Base-by-base conservation (phyloP, 768 basidiomycete species). In the Phanerochaete sordida region DNA sequence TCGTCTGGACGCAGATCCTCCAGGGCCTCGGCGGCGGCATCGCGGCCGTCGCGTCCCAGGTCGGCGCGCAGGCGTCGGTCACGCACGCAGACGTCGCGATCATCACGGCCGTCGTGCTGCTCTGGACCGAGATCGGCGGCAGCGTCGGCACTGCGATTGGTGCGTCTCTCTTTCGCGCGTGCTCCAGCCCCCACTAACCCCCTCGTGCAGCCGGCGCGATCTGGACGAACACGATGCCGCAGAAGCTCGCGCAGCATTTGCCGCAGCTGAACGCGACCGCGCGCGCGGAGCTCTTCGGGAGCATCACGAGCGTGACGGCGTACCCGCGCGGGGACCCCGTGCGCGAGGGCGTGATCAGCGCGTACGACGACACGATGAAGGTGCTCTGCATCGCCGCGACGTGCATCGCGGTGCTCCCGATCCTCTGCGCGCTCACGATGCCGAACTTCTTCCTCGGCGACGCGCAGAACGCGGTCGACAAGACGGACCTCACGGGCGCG, bases 171-270 rank as follows among this genome's bases (percentile, higher is more conserved):
- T 35, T 35, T 35, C 33, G 33, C 33, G 33, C 33, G 33, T 13
- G 6, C 33, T 6, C 6, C 33, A 35, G 39, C 51, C 1, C 46
- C 37, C 19, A 50, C 47, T 39, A 28, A 15, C 5, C 51, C 15
- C 23, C 21, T 57, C 26, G 2, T 48, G 30, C 55, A 63, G 86
- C 86, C n/a, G 84, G 84, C 5, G 81, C 82, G 35, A 81, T 88
- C 61, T 88, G 86, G 84, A 80, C 81, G 2, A 80, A 79, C 65
- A 72, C 77, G 43, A 90, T 91, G 88, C 91, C 90, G 13, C 68
- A 56, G 0, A 79, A 83, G 53, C 80, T 92, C 28, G 79, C 75
- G 1, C 65, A 77, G 54, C 73, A 86, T 68, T 78, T 91, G 2
- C 82, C 85, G 0, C 76, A 74, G 64, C 62, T 85, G 39, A 67